A percentile compares a stretch with the other conserved stretches of the same genome.
These are phyloP conservation scores for Emericellopsis cladophorae DNA, from an alignment of 2,329 filamentous ascomycete species.

Conservation along the genomic window DNA sequence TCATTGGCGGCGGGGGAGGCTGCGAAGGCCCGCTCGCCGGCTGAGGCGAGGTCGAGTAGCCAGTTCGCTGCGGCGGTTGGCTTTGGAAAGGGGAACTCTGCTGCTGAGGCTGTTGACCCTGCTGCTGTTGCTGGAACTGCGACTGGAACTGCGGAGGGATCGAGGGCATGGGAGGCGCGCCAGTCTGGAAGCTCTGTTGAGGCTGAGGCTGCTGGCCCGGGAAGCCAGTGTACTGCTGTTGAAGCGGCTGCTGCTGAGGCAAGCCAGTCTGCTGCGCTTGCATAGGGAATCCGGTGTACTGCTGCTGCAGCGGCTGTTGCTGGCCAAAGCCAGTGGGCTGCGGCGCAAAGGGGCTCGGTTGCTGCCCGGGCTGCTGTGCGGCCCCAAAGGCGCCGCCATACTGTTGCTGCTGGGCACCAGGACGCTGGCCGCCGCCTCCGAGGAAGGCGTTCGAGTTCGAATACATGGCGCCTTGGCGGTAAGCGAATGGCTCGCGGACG, in stretches of 20 bases:
- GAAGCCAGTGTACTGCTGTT: slow-evolving; percentile 55
- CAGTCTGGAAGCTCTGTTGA: slow-evolving; percentile 50
- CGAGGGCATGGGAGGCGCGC: slow-evolving; percentile 44
- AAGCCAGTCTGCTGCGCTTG: slow-evolving; percentile 32
- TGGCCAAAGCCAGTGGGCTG: slow-evolving; percentile 50
- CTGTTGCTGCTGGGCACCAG: slow-evolving; percentile 47
- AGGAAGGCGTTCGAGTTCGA: slow-evolving; percentile 80
- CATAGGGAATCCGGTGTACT: slow-evolving; percentile 46
- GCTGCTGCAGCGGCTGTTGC: slow-evolving; percentile 27
- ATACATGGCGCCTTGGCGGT: slow-evolving; percentile 50
- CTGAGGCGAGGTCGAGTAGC: slow-evolving; percentile 35
- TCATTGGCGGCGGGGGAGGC: slow-evolving; percentile 41
- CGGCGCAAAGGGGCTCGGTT: slow-evolving; percentile 40
- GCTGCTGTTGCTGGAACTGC: slow-evolving; percentile 41
- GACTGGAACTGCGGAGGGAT: slow-evolving; percentile 48
- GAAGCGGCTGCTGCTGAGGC: slow-evolving; percentile 42
- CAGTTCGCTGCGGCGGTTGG: slow-evolving; percentile 27
- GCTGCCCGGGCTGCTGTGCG: slow-evolving; percentile 35
- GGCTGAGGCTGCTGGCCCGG: slow-evolving; percentile 30
- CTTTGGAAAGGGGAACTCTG: slow-evolving; percentile 24
- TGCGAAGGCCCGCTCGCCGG: slow-evolving; percentile 31
- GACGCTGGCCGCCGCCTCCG: slow-evolving; percentile 64
- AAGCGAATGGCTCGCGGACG: too few relatives aligned
- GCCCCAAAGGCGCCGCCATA: slow-evolving; percentile 31
- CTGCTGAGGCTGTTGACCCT: slow-evolving; percentile 22